Base-by-base conservation (phyloP, 768 basidiomycete species). In the Pisolithus albus region DNA sequence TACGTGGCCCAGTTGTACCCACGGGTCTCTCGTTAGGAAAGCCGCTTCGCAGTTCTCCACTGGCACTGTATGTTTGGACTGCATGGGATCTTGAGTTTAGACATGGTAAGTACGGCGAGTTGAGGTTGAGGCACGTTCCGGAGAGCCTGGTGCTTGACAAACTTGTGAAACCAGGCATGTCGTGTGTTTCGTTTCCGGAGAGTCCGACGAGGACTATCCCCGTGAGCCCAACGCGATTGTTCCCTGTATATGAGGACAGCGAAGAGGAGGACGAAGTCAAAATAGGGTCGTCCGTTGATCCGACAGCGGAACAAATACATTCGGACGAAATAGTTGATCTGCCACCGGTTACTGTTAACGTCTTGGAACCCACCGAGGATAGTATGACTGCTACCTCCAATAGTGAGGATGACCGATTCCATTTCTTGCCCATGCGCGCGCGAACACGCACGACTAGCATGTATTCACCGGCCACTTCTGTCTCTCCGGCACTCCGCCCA, bases 1-100 rank as follows among this genome's bases (percentile, higher is more conserved):
- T 18, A 24, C 59, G 40, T 13, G 55, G 59, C 16, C 61, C 63
- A 2, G 55, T 70, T 21, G 58, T 64, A 2, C 66, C 68, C 28
- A 61, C 64, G 10, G 69, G 73, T 34, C 38, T 80, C 50, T 78
- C 75, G 1, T 71, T 86, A 48, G 73, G 77, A 10, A 70, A 68
- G 42, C 82, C 83, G 0, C 64, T 72, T 54, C 69, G 61, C 21
- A 75, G 75, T 51, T 84, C 82, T 15, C 77, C 76, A 1, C 72
- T 86, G 21, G 72, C 72, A 5, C 60, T 59, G 49, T 61, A 62
- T 46, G 61, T 61, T 26, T 75, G 76, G 71, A 62, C 67, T 26
- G 63, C 65, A 2, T 70, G 72, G n/a, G 73, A 73, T n/a, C 70
- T 64, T 24, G 61, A 58, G 39, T 52, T 53, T 26, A 53, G 50